Percentiles rank a stretch among this genome's conserved stretches.
Evolutionary conservation across 2,329 filamentous ascomycete genomes (phyloP).

Genomic region (Magnaporthiopsis rhizophila): DNA sequence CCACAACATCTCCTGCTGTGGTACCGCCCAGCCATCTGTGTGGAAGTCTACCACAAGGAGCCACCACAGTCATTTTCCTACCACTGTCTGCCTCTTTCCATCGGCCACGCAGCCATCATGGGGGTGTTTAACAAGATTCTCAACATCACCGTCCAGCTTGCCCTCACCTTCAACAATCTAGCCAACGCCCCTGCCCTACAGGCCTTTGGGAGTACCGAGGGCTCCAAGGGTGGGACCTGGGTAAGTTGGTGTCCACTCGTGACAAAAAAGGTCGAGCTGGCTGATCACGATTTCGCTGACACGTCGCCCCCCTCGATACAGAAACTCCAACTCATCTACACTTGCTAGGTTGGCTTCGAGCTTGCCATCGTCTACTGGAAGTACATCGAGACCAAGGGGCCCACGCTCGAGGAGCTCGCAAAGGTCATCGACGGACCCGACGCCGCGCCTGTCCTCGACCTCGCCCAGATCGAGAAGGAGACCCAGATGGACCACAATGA

Average conservation of each 20-base stretch:
- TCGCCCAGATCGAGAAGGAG: constrained; percentile 20
- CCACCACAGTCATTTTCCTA: too few species aligned
- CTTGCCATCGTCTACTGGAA: constrained; percentile 4
- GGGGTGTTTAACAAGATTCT: constrained; percentile 19
- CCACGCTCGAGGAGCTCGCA: constrained; percentile 7
- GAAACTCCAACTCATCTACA: constrained; percentile 6
- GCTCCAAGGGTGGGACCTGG: not conserved
- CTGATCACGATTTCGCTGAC: not conserved
- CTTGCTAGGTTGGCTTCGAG: constrained; percentile 4
- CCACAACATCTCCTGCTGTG: too few species aligned
- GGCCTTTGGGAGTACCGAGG: constrained; percentile 3
- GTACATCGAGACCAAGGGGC: constrained; percentile 6
- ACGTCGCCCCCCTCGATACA: constrained; percentile 1
- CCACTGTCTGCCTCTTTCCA: not conserved
- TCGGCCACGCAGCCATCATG: constrained; percentile 15
- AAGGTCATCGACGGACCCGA: constrained; percentile 7
- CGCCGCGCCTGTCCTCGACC: constrained; percentile 4
- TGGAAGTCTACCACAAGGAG: too few species aligned
- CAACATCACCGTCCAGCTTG: constrained; percentile 3
- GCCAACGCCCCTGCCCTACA: constrained; percentile 6
- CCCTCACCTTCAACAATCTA: constrained; percentile 5
- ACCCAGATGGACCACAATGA: constrained; percentile 20
- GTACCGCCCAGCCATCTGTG: too few species aligned
- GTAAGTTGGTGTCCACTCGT: not conserved
- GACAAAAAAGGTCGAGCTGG: too few species aligned